These are phyloP conservation scores for Chenopodium formosanum DNA, from an alignment of 148 eudicot genomes.

Conservation along the genomic window DNA sequence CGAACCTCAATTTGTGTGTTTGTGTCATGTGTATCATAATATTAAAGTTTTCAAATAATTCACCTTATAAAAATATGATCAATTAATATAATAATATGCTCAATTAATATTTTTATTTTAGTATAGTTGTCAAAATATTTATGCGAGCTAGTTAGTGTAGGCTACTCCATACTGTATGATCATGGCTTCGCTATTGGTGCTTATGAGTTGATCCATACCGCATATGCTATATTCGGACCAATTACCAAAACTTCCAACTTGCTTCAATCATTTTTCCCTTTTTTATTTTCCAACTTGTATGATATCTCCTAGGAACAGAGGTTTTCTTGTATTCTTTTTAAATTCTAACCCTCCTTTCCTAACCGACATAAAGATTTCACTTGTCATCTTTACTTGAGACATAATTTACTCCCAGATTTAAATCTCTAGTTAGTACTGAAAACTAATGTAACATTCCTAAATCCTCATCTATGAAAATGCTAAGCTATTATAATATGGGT, in stretches of 20 bases:
- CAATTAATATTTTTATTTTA: not conserved
- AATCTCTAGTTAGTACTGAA: too few species aligned
- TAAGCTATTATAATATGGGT: too few species aligned
- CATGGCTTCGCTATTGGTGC: conserved; percentile 5
- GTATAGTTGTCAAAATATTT: not conserved
- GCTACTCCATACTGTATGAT: conserved; percentile 14
- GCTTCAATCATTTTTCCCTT: not conserved
- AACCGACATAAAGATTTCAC: too few species aligned
- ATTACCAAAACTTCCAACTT: conserved; percentile 17
- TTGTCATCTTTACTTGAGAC: too few species aligned
- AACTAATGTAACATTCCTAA: too few species aligned
- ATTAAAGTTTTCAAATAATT: not conserved
- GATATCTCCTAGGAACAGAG: not conserved
- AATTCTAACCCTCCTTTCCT: too few species aligned
- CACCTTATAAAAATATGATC: not conserved
- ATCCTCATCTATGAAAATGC: too few species aligned
- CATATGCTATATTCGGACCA: conserved; percentile 25
- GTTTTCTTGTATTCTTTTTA: too few species aligned
- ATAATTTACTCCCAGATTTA: too few species aligned
- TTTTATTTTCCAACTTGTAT: not conserved
- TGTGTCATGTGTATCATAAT: conserved; percentile 15
- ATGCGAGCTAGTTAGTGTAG: not conserved
- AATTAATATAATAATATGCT: not conserved
- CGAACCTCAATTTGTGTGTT: conserved; percentile 20
- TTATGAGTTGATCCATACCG: conserved; percentile 16